Conservation (phyloP, 2,329 filamentous ascomycete genomes). For the Phialophora tarda region DNA sequence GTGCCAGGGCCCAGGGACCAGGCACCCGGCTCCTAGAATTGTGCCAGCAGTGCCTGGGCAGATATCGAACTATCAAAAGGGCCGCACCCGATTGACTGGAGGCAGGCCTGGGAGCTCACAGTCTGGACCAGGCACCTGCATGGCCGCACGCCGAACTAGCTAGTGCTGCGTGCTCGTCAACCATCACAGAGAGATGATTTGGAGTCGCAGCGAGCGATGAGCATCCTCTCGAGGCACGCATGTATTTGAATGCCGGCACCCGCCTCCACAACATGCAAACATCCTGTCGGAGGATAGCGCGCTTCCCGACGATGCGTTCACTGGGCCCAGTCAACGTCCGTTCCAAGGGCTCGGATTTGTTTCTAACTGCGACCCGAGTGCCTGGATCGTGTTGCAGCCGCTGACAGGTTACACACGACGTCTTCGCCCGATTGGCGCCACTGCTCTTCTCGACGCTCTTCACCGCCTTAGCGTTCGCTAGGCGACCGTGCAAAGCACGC, state of each 20-base stretch:
- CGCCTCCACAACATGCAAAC: not conserved
- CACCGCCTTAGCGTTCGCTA: constrained; percentile 3
- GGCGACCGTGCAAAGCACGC: not conserved
- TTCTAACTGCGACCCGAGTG: constrained; percentile 19
- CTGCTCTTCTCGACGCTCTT: not conserved
- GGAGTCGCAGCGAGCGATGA: not conserved
- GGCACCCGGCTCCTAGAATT: no score
- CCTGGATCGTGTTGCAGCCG: constrained; percentile 18
- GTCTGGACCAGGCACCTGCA: no score
- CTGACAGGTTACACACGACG: not conserved
- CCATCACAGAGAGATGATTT: not conserved
- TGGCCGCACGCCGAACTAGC: no score
- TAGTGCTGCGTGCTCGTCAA: no score
- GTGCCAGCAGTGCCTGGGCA: not conserved
- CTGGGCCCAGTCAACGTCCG: not conserved
- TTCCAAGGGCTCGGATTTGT: constrained; percentile 3
- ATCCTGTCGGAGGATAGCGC: not conserved
- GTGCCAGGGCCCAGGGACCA: no score
- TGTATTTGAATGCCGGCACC: not conserved
- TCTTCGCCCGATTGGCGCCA: not conserved
- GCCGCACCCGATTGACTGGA: not conserved
- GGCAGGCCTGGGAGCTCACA: not conserved
- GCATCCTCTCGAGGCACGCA: no score
- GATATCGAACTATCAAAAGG: not conserved
- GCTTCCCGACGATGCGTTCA: not conserved